A percentile compares a stretch with the other conserved stretches of the same genome.
Conservation (phyloP, 2,329 filamentous ascomycete genomes). For the Colletotrichum horii region DNA sequence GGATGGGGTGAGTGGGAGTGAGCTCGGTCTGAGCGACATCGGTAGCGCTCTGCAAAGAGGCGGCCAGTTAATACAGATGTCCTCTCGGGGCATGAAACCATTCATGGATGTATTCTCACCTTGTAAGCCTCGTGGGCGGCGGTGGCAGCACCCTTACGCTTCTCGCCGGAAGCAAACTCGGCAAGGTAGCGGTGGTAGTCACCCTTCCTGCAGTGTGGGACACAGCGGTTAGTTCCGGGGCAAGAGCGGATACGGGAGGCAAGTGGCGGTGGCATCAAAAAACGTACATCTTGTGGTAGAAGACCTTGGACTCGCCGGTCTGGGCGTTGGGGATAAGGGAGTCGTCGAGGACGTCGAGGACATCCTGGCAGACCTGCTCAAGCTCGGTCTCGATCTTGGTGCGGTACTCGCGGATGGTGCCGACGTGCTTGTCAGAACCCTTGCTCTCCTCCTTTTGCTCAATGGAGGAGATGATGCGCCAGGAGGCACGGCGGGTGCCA, state of each 20-base stretch:
- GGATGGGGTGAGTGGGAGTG: slow-evolving; percentile 96
- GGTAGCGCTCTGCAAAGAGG: slow-evolving; percentile 77
- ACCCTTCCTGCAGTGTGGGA: slow-evolving; percentile 74
- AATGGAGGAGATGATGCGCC: slow-evolving; percentile 99
- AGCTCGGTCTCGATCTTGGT: slow-evolving; percentile 98
- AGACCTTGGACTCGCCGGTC: slow-evolving; percentile 98
- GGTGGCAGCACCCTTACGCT: slow-evolving; percentile 87
- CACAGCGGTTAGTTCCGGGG: slow-evolving; percentile 11
- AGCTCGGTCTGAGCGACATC: slow-evolving; percentile 98
- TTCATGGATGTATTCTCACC: slow-evolving; percentile 57
- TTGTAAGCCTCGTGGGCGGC: slow-evolving; percentile 96
- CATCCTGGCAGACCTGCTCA: slow-evolving; percentile 97
- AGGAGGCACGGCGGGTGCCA: slow-evolving; percentile 95
- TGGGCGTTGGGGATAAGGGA: slow-evolving; percentile 94
- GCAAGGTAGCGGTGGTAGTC: slow-evolving; percentile 96
- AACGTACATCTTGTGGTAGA: slow-evolving; percentile 99
- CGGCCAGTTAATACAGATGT: neutral
- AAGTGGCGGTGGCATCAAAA: slow-evolving; percentile 5
- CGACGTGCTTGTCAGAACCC: slow-evolving; percentile 93
- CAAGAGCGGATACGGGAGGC: neutral
- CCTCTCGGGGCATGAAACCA: neutral
- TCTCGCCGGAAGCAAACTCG: slow-evolving; percentile 91
- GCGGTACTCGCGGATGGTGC: slow-evolving; percentile 94
- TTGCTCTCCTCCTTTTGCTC: slow-evolving; percentile 99
- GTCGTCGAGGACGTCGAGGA: slow-evolving; percentile 92